phyloP scores from a whole-genome alignment of 225 moss, liverwort and hornwort species.

The Polytrichum commune region DNA sequence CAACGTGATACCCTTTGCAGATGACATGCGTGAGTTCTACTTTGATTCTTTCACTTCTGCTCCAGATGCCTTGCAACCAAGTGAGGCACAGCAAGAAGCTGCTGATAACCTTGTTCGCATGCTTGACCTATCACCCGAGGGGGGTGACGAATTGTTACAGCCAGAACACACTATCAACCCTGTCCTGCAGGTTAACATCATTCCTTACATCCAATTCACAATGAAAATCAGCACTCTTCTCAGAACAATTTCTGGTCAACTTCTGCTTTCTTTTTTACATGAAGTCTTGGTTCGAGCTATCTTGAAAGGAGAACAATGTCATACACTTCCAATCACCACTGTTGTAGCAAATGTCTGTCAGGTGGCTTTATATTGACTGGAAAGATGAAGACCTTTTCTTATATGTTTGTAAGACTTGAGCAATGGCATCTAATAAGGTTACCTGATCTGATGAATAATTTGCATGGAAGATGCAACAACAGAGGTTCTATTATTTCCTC shows the following conservation, averaged over 20 bases:
- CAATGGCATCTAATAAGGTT: too few species aligned
- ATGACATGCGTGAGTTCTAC: slow-evolving; percentile 76
- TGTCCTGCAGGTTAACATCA: slow-evolving; percentile 60
- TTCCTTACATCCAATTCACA: too few species aligned
- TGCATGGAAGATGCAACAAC: slow-evolving; percentile 15
- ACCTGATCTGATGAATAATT: too few species aligned
- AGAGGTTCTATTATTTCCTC: slow-evolving; percentile 87
- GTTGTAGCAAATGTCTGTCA: too few species aligned
- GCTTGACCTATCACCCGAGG: slow-evolving; percentile 74
- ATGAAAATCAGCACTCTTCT: too few species aligned
- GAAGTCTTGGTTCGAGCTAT: neutral
- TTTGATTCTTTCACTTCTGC: slow-evolving; percentile 68
- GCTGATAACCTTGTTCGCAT: slow-evolving; percentile 77
- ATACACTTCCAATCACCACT: too few species aligned
- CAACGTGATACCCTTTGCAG: slow-evolving; percentile 84
- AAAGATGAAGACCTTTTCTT: too few species aligned
- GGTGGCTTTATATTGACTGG: too few species aligned
- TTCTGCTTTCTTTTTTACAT: neutral
- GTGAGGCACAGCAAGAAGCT: slow-evolving; percentile 70
- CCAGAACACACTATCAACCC: slow-evolving; percentile 90
- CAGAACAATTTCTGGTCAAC: too few species aligned
- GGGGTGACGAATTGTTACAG: slow-evolving; percentile 60
- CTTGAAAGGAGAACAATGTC: too few species aligned
- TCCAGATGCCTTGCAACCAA: slow-evolving; percentile 69
- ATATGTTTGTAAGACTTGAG: too few species aligned